phyloP scores from a whole-genome alignment of 331 rosid species.

The Phaseolus coccineus region DNA sequence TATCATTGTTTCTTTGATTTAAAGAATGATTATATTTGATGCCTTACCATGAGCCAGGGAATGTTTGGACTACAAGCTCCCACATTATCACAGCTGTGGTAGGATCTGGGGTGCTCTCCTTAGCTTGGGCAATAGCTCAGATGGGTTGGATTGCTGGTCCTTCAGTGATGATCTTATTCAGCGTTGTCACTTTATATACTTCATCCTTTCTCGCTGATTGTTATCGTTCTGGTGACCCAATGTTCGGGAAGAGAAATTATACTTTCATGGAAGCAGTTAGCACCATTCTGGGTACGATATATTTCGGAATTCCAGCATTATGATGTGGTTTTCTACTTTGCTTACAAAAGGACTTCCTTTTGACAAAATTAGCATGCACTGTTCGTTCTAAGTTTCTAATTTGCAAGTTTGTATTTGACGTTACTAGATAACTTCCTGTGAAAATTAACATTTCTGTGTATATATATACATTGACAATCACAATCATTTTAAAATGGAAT shows the following conservation, averaged over 20 bases:
- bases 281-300: slow-evolving; percentile 53
- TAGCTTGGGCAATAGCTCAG: slow-evolving; percentile 64
- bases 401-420: neutral
- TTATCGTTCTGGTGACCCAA: slow-evolving; percentile 51
- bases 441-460: neutral
- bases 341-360: neutral
- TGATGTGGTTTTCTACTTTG: neutral
- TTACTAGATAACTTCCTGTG: slow-evolving; percentile 1
- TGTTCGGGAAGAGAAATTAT: slow-evolving; percentile 52
- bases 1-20: neutral
- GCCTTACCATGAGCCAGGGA: slow-evolving; percentile 45
- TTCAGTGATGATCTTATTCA: slow-evolving; percentile 48
- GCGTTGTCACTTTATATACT: slow-evolving; percentile 46
- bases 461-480: neutral
- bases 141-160: slow-evolving; percentile 67
- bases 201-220: slow-evolving; percentile 56
- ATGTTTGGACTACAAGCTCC: slow-evolving; percentile 59
- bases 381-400: neutral
- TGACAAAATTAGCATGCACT: neutral
- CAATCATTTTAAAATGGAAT: slow-evolving; percentile 1
- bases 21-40: slow-evolving; percentile 15
- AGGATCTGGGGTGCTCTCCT: slow-evolving; percentile 65
- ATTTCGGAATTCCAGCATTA: neutral
- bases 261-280: slow-evolving; percentile 55
- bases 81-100: slow-evolving; percentile 67